phyloP scores from a whole-genome alignment of 2,329 filamentous ascomycete species.

The Rhynchosporium agropyri region DNA sequence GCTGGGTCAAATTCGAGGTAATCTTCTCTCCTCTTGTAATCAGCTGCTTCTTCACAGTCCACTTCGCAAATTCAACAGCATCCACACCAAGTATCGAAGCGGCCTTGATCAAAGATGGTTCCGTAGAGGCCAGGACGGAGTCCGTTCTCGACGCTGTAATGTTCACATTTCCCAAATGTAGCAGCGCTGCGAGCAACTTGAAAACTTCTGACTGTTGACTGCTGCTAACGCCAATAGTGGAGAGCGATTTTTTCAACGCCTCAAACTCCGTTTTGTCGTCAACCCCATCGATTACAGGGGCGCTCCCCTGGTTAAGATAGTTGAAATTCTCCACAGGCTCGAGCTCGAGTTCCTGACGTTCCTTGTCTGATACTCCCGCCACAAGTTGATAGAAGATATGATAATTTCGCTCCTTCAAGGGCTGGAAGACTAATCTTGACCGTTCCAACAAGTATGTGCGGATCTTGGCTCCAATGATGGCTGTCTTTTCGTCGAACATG shows the following conservation, averaged over 20 bases:
- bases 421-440: constrained; percentile 95
- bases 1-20: constrained; percentile 89
- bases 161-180: constrained; percentile 96
- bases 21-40: constrained; percentile 97
- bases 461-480: constrained; percentile 98
- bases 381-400: constrained; percentile 99
- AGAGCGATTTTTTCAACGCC: constrained; percentile 82
- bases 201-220: constrained; percentile 83
- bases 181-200: constrained; percentile 82
- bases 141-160: constrained; percentile 90
- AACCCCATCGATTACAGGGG: constrained; percentile 88
- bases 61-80: constrained; percentile 84
- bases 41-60: constrained; percentile 99
- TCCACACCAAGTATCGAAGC: constrained; percentile 87
- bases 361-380: constrained; percentile 82
- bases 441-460: constrained; percentile 93
- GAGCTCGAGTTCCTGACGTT: constrained; percentile 78
- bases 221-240: constrained; percentile 80
- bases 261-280: constrained; percentile 94
- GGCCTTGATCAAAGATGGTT: constrained; percentile 80
- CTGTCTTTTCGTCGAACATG: constrained; percentile 93
- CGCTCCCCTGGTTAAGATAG: constrained; percentile 93
- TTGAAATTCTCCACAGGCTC: constrained; percentile 87
- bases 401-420: constrained; percentile 96
- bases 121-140: constrained; percentile 76